Evolutionary conservation across 768 basidiomycete species (phyloP).

Genomic region (Pisolithus marmoratus): DNA sequence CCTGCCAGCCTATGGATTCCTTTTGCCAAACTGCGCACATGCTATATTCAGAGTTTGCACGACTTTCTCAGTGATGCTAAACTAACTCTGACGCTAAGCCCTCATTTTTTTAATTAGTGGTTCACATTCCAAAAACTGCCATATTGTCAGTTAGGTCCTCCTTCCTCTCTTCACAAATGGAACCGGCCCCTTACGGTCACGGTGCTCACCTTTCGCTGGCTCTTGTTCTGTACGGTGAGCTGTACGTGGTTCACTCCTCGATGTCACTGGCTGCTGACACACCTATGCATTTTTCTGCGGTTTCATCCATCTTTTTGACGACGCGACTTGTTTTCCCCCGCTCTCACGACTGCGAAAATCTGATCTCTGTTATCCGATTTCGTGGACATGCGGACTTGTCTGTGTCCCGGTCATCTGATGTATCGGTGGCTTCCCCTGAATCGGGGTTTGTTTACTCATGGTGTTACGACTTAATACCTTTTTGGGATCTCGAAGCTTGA

Average conservation of each 20-base stretch:
- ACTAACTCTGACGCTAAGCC: constrained; percentile 1
- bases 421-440: constrained; percentile 12
- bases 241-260: constrained; percentile 38
- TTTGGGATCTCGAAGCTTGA: constrained; percentile 35
- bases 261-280: constrained; percentile 1
- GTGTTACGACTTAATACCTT: neutral
- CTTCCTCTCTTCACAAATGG: constrained; percentile 39
- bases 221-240: constrained; percentile 58
- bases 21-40: neutral
- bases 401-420: constrained; percentile 14
- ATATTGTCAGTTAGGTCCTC: constrained; percentile 60
- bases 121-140: constrained; percentile 55
- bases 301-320: neutral
- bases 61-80: neutral
- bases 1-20: no score
- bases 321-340: neutral
- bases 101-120: constrained; percentile 40
- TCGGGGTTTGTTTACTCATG: constrained; percentile 17
- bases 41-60: neutral
- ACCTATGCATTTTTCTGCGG: constrained; percentile 2
- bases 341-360: neutral
- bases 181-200: constrained; percentile 45
- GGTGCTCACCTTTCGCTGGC: constrained; percentile 57
- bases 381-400: constrained; percentile 19
- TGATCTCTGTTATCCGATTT: constrained; percentile 10